A percentile compares a stretch with the other conserved stretches of the same genome.
phyloP scores from a whole-genome alignment of 225 moss, liverwort and hornwort genomes.

The Marchantia polymorpha region DNA sequence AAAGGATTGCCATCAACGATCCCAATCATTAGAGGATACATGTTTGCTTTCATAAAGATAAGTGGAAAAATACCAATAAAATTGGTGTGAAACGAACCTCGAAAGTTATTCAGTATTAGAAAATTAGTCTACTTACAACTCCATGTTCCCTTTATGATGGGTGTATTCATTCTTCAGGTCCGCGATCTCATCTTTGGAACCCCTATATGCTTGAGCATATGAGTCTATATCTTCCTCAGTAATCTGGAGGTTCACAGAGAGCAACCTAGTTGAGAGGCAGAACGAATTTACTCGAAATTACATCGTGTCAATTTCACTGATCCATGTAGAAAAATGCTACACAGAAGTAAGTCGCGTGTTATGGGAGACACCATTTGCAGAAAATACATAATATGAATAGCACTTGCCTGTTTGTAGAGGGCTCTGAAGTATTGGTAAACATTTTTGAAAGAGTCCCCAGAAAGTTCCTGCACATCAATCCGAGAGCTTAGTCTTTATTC shows the following conservation, averaged over 20 bases:
- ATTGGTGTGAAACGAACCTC: too few relatives aligned
- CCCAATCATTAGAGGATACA: neutral
- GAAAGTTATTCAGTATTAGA: too few relatives aligned
- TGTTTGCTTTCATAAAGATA: neutral
- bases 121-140: conserved; percentile 29
- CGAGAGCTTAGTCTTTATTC: neutral
- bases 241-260: conserved; percentile 42
- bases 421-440: conserved; percentile 70
- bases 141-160: conserved; percentile 74
- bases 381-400: neutral
- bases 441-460: conserved; percentile 63
- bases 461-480: conserved; percentile 52
- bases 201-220: conserved; percentile 73
- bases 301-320: neutral
- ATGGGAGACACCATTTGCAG: neutral
- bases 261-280: neutral
- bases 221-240: conserved; percentile 88
- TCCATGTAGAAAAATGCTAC: too few relatives aligned
- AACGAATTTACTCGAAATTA: neutral
- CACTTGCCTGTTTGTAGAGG: conserved; percentile 72
- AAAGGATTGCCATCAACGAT: neutral
- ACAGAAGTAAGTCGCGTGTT: too few relatives aligned
- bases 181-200: conserved; percentile 66
- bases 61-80: neutral
- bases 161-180: conserved; percentile 55